These are phyloP conservation scores for Aspergillus ostianus DNA, from an alignment of 495 filamentous ascomycete species.

Conservation along the genomic window DNA sequence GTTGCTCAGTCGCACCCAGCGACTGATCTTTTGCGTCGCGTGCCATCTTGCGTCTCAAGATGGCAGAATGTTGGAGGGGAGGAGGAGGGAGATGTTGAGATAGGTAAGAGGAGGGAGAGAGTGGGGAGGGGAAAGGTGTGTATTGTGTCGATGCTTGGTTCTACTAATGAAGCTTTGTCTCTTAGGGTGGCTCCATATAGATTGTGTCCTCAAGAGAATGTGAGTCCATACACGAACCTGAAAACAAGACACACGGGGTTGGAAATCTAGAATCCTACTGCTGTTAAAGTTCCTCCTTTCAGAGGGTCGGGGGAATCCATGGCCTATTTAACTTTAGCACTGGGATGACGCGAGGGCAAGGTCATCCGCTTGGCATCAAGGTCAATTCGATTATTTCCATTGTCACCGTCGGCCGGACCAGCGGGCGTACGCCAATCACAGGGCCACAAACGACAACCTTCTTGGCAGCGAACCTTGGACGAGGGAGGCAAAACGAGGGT, in stretches of 20 bases:
- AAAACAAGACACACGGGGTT: constrained; percentile 6
- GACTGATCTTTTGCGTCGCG: constrained; percentile 44
- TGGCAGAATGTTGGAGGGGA: background rate
- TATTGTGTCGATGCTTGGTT: constrained; percentile 2
- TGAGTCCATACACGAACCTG: constrained; percentile 34
- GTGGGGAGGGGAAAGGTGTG: background rate
- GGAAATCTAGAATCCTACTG: constrained; percentile 11
- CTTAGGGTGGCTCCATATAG: constrained; percentile 39
- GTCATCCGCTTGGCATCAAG: background rate
- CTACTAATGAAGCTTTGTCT: constrained; percentile 26
- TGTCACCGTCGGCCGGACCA: background rate
- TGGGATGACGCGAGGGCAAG: constrained; percentile 13
- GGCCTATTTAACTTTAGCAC: constrained; percentile 17
- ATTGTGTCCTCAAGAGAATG: constrained; percentile 35
- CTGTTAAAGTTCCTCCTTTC: background rate
- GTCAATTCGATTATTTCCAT: background rate
- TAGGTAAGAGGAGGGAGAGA: background rate
- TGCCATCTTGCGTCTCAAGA: constrained; percentile 36
- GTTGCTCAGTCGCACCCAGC: constrained; percentile 30
- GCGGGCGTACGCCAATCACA: background rate
- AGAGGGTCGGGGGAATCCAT: background rate
- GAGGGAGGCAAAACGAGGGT: background rate
- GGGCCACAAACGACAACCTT: background rate
- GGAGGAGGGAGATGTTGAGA: background rate
- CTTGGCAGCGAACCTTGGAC: constrained; percentile 10